phyloP scores from a whole-genome alignment of 768 basidiomycete species.

The Suillus brevipes region DNA sequence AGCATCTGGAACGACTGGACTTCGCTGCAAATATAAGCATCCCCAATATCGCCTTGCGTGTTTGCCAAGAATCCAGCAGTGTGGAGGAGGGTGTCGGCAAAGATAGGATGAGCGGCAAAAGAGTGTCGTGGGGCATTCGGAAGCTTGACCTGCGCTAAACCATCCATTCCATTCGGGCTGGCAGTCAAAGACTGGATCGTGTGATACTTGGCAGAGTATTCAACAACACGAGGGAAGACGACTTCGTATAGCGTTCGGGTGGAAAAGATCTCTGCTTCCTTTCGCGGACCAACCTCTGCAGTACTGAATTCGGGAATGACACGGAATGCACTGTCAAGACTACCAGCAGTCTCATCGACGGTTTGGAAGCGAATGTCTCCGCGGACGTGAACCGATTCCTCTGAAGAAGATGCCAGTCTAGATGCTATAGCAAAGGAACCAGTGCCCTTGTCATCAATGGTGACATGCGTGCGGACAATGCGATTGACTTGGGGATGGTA shows the following conservation, averaged over 20 bases:
- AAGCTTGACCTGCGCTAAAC: slow-evolving; percentile 49
- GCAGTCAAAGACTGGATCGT: slow-evolving; percentile 57
- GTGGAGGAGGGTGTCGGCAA: slow-evolving; percentile 68
- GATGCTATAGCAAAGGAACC: slow-evolving; percentile 53
- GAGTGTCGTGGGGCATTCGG: slow-evolving; percentile 31
- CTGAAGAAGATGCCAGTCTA: slow-evolving; percentile 27
- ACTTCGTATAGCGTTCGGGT: slow-evolving; percentile 61
- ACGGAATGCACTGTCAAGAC: slow-evolving; percentile 40
- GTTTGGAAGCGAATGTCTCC: slow-evolving; percentile 47
- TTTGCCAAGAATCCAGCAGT: slow-evolving; percentile 72
- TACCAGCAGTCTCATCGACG: slow-evolving; percentile 30
- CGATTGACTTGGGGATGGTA: slow-evolving; percentile 35
- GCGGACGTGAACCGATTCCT: slow-evolving; percentile 42
- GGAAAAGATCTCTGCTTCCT: slow-evolving; percentile 49
- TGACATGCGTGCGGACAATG: slow-evolving; percentile 41
- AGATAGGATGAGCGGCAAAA: slow-evolving; percentile 53
- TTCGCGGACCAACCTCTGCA: slow-evolving; percentile 29
- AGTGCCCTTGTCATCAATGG: slow-evolving; percentile 34
- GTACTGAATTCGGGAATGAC: slow-evolving; percentile 35
- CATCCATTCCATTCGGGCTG: slow-evolving; percentile 47
- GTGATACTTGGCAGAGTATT: slow-evolving; percentile 58
- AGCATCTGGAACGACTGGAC: slow-evolving; percentile 51
- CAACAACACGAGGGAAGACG: slow-evolving; percentile 68
- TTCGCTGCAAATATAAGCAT: slow-evolving; percentile 65
- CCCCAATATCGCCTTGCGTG: slow-evolving; percentile 45